A percentile compares a stretch with the other conserved stretches of the same genome.
Conservation (phyloP, 2,329 filamentous ascomycete species). For the Penicillium sp. region DNA sequence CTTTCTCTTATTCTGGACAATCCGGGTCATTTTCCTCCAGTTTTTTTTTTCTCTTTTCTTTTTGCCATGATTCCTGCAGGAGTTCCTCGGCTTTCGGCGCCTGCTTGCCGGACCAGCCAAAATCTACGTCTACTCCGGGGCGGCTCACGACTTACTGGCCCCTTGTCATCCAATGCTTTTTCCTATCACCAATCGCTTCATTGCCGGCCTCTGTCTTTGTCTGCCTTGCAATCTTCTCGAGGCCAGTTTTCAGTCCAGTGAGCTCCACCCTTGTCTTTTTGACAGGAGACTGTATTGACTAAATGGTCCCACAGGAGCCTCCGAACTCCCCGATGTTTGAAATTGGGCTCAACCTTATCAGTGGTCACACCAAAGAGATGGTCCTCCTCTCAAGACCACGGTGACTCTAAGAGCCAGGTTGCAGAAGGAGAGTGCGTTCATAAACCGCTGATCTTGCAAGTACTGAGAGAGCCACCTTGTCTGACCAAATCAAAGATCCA, state of each 20-base stretch:
- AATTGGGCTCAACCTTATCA: slow-evolving; percentile 3
- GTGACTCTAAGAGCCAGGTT: slow-evolving; percentile 10
- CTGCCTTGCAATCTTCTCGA: not conserved
- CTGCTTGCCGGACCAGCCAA: slow-evolving; percentile 6
- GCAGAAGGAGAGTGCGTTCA: slow-evolving; percentile 14
- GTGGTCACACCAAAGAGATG: slow-evolving; percentile 17
- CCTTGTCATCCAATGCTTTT: slow-evolving; percentile 3
- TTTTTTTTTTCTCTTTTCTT: slow-evolving; percentile 1
- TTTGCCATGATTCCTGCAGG: slow-evolving; percentile 13
- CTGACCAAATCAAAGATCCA: slow-evolving; percentile 9
- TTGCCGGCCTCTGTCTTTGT: slow-evolving; percentile 10
- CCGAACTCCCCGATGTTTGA: not conserved
- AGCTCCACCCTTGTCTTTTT: not conserved
- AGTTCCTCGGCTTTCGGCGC: slow-evolving; percentile 3
- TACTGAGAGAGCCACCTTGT: not conserved
- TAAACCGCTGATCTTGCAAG: not conserved
- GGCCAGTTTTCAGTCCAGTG: slow-evolving; percentile 10
- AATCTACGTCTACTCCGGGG: slow-evolving; percentile 1
- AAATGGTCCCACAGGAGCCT: slow-evolving; percentile 2
- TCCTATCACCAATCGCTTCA: not conserved
- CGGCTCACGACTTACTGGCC: slow-evolving; percentile 1
- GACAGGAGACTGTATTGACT: slow-evolving; percentile 1
- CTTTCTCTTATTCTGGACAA: not conserved
- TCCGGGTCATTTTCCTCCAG: not conserved
- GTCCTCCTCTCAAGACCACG: slow-evolving; percentile 19